Conservation (phyloP, 1,284 basidiomycete species). For the Phenoliferia sp. region DNA sequence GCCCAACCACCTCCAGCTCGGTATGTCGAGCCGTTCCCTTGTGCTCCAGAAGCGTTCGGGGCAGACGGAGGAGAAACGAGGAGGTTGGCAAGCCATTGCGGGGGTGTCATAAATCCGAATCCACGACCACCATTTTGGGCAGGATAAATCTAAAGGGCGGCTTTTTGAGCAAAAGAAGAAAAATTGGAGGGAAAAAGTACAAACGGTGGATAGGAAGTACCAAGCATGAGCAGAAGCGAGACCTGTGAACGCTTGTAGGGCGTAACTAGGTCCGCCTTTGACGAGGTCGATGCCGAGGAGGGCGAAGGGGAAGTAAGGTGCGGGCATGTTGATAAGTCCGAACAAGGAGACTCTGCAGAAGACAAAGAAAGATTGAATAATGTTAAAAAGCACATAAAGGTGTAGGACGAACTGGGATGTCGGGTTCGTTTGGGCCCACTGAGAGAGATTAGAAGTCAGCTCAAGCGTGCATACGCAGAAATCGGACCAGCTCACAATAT, state of each 20-base stretch:
- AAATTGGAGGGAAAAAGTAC: conserved; percentile 15
- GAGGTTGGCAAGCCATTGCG: conserved; percentile 12
- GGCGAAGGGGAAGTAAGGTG: conserved; percentile 68
- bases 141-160: conserved; percentile 16
- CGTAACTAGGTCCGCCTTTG: conserved; percentile 57
- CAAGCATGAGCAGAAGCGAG: conserved; percentile 67
- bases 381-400: conserved; percentile 34
- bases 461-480: too few species aligned
- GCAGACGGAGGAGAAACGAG: conserved; percentile 20
- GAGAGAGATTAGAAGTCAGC: background rate
- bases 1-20: conserved; percentile 8
- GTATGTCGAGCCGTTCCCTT: background rate
- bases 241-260: conserved; percentile 60
- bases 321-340: conserved; percentile 65
- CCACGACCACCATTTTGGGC: conserved; percentile 3
- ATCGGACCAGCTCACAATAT: conserved; percentile 46
- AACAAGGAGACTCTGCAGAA: conserved; percentile 57
- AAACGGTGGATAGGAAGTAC: conserved; percentile 33
- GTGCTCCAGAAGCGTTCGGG: conserved; percentile 1
- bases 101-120: conserved; percentile 11
- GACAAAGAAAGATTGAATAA: background rate
- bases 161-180: too few species aligned
- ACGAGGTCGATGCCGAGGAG: conserved; percentile 68
- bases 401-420: conserved; percentile 48
- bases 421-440: conserved; percentile 59